Evolutionary conservation across 2,329 filamentous ascomycete species (phyloP), one percentile per base, ranked within the genome.

Genomic region (Monilinia vaccinii-corymbosi): DNA sequence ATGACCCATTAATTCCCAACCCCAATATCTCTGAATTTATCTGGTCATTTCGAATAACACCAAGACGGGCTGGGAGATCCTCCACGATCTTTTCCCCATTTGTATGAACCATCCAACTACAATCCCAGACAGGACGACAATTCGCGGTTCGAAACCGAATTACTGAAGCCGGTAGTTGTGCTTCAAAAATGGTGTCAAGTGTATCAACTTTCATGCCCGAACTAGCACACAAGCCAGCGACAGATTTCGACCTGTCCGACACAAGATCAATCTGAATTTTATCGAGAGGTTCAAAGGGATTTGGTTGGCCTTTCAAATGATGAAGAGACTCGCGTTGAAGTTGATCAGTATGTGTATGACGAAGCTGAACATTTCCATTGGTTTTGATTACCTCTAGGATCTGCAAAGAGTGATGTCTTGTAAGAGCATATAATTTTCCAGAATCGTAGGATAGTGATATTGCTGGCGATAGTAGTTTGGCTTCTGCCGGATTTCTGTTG

Each of bases 1-100:
- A 68, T 0, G 85, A 83, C 1, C 89, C 89, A 67, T 89, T 84
- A 38, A 91, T 78, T 8, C 81, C 82, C 8, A 86, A 77, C 1
- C 88, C 89, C 38, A 92, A 71, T 60, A 84, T 74, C 62, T 84
- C 81, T 21, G 49, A 58, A 18, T 25, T 45, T 18, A n/a, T 36
- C 31, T 45, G 34, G 32, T 53, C 53, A 21, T 32, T 46, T 9
- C 21, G 32, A 18, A 52, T 21, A 14, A 28, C 16, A 36, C 36
- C 38, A 36, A 59, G 25, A 23, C 38, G 25, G 38, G 38, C 38
- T n/a, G 51, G 28, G 4, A n/a, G 40, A 10, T 32, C 51, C 25
- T 14, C 25, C 13, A 11, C 11, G 10, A 44, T 13, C 21, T 6
- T 25, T 11, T 44, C 4, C n/a, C n/a, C 51, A 5, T 14, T 13